Conservation (phyloP, 2,329 filamentous ascomycete genomes). For the Metarhizium humberi region DNA sequence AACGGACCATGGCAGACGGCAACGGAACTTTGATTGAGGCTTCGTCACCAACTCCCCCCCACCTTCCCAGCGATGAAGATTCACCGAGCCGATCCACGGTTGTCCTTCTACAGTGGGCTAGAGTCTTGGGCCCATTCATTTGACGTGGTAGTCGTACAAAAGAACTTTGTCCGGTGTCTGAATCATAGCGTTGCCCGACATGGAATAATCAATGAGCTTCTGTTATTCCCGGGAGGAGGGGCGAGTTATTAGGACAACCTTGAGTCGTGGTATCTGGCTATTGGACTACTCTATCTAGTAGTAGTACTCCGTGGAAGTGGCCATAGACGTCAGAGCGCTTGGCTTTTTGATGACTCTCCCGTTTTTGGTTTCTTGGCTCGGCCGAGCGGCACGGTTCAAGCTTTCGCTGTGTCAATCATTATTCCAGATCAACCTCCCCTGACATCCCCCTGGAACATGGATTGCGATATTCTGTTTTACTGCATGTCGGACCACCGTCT, state of each 20-base stretch:
- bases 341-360: not conserved
- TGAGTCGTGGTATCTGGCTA: no score
- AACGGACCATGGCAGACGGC: not conserved
- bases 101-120: no score
- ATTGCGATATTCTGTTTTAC: not conserved
- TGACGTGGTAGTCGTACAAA: no score
- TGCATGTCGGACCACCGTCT: not conserved
- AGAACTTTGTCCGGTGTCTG: no score
- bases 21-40: not conserved
- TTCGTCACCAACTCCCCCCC: not conserved
- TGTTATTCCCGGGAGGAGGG: not conserved
- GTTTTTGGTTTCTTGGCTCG: slow-evolving; percentile 6
- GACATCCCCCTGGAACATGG: not conserved
- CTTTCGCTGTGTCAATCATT: not conserved
- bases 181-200: not conserved
- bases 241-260: not conserved
- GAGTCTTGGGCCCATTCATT: no score
- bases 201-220: not conserved
- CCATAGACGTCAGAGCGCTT: not conserved
- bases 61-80: no score
- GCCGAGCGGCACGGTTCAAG: slow-evolving; percentile 6
- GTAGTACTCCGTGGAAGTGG: no score
- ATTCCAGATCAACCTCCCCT: slow-evolving; percentile 3
- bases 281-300: no score
- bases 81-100: no score